A percentile compares a stretch with the other conserved stretches of the same genome.
phyloP scores from a whole-genome alignment of 331 rosid genomes.

The Pyrus hybrid region DNA sequence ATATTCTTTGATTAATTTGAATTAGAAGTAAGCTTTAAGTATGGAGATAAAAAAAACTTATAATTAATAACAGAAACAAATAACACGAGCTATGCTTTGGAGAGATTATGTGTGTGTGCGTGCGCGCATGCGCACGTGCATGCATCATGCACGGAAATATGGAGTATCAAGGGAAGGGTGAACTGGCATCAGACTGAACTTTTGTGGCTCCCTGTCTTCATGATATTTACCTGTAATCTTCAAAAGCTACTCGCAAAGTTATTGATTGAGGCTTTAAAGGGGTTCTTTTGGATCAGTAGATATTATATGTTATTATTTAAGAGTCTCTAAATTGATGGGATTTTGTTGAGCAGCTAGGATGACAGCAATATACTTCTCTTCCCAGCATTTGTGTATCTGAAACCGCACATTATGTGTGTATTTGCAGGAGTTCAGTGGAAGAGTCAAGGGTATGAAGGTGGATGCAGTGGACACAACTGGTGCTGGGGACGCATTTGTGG shows the following conservation, averaged over 20 bases:
- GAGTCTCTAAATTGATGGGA: not conserved
- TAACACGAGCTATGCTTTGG: not conserved
- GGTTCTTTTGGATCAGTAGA: not conserved
- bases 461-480: slow-evolving; percentile 93
- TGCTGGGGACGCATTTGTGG: slow-evolving; percentile 98
- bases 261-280: not conserved
- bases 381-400: not conserved
- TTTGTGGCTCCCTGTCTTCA: not conserved
- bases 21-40: not conserved
- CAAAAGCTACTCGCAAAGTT: not conserved
- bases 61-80: not conserved
- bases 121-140: no score
- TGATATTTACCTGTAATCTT: not conserved
- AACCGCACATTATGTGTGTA: not conserved
- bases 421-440: slow-evolving; percentile 77
- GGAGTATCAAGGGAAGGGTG: not conserved
- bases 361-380: not conserved
- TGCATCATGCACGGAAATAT: not conserved
- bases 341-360: not conserved
- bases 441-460: slow-evolving; percentile 72
- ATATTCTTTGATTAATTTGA: not conserved
- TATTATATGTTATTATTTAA: not conserved
- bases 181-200: not conserved
- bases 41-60: no score
- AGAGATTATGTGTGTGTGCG: not conserved